These are phyloP conservation scores for Amanita subjunquillea DNA, from an alignment of 768 basidiomycete genomes.

Conservation along the genomic window DNA sequence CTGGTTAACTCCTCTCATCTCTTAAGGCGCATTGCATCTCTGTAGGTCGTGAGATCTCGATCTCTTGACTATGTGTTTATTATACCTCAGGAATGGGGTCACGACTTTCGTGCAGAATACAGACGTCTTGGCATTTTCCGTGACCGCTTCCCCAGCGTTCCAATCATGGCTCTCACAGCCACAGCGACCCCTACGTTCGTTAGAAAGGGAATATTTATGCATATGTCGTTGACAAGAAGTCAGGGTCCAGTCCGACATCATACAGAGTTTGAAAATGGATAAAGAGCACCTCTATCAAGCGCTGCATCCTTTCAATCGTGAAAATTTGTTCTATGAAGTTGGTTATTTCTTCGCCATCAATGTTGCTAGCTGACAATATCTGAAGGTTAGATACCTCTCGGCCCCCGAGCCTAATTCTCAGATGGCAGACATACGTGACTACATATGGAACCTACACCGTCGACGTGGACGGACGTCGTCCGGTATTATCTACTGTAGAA, in stretches of 20 bases:
- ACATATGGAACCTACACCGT: slow-evolving; percentile 51
- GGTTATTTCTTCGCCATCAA: not conserved
- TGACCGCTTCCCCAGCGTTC: slow-evolving; percentile 51
- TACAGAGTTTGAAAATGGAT: slow-evolving; percentile 52
- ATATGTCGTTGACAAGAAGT: not conserved
- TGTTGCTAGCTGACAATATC: not conserved
- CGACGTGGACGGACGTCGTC: slow-evolving; percentile 50
- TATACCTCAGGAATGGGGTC: slow-evolving; percentile 65
- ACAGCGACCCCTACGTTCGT: slow-evolving; percentile 65
- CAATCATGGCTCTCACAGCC: slow-evolving; percentile 84
- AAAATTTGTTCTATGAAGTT: slow-evolving; percentile 78
- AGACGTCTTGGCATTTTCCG: slow-evolving; percentile 64
- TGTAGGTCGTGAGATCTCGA: slow-evolving; percentile 23
- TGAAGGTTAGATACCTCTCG: slow-evolving; percentile 56
- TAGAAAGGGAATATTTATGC: not conserved
- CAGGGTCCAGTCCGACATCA: slow-evolving; percentile 71
- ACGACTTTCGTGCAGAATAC: slow-evolving; percentile 71
- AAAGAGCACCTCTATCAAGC: slow-evolving; percentile 47
- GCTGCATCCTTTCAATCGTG: slow-evolving; percentile 72
- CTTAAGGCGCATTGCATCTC: slow-evolving; percentile 75
- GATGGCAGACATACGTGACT: slow-evolving; percentile 58
- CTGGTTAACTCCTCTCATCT: not conserved
- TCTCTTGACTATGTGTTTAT: not conserved
- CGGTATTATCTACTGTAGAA: slow-evolving; percentile 76
- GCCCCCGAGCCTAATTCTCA: slow-evolving; percentile 38